Evolutionary conservation across 306 rosid species (phyloP), one percentile per base, ranked within the genome.

Genomic region (Sindora glabra): DNA sequence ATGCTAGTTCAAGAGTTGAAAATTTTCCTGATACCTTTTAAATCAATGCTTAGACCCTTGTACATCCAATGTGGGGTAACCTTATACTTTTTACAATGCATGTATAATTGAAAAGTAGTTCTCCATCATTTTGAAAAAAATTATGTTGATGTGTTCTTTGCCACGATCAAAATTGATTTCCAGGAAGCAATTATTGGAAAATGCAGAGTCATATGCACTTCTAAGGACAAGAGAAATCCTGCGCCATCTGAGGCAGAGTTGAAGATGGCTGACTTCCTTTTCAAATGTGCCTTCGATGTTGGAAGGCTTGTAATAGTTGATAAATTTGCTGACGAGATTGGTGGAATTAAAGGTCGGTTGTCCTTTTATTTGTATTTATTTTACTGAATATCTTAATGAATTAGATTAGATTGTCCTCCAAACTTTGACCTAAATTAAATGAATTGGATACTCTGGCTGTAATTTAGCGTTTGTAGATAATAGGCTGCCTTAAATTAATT

Each of bases 141-240:
- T n/a, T n/a, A n/a, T n/a, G n/a, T n/a, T n/a, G n/a, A n/a, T n/a
- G n/a, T n/a, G n/a, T n/a, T 4, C 5, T 29, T 9, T 9, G 2
- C 34, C 34, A 29, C 34, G 1, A 6, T 4, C 34, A 29, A 29
- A 56, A 41, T 56, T n/a, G 36, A 24, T 64, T 67, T 63, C 61
- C 79, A 89, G 96, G 86, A 80, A 54, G 52, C 69, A 33, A 59
- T 85, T 64, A 24, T 67, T 39, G 72, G 74, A 69, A 89, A 82
- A 59, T 85, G 87, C 82, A 78, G 15, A 37, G 79, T 89, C 33
- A 58, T 85, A 36, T 89, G 90, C 84, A 67, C 73, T 27, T 75
- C 79, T 47, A 70, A 66, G 69, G 94, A 89, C 71, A 14, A 8
- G 33, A 78, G 86, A 67, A 89, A 89, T 81, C 61, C 70, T 54